Evolutionary conservation across 192 early-diverging fungal species (phyloP).

Genomic region (Backusella tarrabulga): DNA sequence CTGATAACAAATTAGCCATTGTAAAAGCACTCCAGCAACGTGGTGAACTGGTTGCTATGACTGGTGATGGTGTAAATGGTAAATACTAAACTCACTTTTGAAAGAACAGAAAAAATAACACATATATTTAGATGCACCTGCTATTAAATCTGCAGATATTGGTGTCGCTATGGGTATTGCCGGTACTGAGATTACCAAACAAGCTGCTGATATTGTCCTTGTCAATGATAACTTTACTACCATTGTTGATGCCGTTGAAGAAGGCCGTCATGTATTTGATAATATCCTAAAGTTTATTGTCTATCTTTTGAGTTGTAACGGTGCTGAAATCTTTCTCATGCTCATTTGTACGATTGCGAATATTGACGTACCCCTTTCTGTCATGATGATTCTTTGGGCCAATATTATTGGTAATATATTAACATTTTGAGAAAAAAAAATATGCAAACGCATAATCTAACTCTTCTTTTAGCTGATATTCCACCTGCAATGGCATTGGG

Average conservation of each 20-base stretch:
- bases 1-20: constrained; percentile 97
- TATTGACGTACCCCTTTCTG: constrained; percentile 84
- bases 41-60: constrained; percentile 83
- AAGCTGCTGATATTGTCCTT: constrained; percentile 96
- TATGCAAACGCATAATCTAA: background rate
- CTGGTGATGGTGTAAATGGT: constrained; percentile 93
- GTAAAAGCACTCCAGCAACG: constrained; percentile 85
- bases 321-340: constrained; percentile 92
- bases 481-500: constrained; percentile 95
- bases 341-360: constrained; percentile 74
- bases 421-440: too few relatives aligned
- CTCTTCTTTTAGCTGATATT: constrained; percentile 69
- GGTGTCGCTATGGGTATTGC: constrained; percentile 97
- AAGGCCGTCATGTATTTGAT: constrained; percentile 94
- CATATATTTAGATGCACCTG: constrained; percentile 75
- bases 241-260: constrained; percentile 90
- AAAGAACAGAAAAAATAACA: background rate
- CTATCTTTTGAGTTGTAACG: constrained; percentile 91
- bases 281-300: constrained; percentile 98
- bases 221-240: constrained; percentile 95
- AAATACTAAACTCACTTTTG: constrained; percentile 5
- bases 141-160: constrained; percentile 93
- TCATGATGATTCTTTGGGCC: constrained; percentile 94
- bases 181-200: constrained; percentile 97
- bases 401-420: constrained; percentile 76